phyloP scores from a whole-genome alignment of 192 early-diverging fungal genomes.

The Backusella australiensis region DNA sequence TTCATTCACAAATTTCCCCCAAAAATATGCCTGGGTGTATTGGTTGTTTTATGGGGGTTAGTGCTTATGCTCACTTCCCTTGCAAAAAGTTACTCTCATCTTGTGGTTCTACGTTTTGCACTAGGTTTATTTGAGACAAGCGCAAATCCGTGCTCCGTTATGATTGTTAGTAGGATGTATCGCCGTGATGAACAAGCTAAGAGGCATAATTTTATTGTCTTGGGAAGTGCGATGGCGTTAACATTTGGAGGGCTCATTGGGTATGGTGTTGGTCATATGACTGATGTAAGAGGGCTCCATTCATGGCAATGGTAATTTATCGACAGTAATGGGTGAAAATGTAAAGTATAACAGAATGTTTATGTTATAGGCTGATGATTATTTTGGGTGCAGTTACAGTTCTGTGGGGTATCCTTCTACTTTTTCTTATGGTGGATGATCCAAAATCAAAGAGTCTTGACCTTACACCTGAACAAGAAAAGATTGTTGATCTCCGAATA shows the following conservation, averaged over 20 bases:
- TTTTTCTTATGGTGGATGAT: constrained; percentile 28
- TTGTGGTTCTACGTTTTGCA: constrained; percentile 23
- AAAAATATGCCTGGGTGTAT: constrained; percentile 8
- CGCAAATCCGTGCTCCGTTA: constrained; percentile 8
- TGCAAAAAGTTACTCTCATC: constrained; percentile 19
- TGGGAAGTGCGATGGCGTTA: constrained; percentile 17
- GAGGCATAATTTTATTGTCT: constrained; percentile 2
- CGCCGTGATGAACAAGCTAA: constrained; percentile 12
- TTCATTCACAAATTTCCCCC: constrained; percentile 23
- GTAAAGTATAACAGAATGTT: not conserved
- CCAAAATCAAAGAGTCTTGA: constrained; percentile 14
- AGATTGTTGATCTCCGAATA: constrained; percentile 22
- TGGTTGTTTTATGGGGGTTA: constrained; percentile 20
- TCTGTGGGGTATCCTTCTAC: constrained; percentile 7
- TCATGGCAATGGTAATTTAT: constrained; percentile 30
- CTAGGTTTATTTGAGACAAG: constrained; percentile 28
- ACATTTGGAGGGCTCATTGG: constrained; percentile 16
- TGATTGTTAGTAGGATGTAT: constrained; percentile 25
- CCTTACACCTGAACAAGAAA: constrained; percentile 23
- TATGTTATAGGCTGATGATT: constrained; percentile 26
- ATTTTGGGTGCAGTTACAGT: constrained; percentile 13
- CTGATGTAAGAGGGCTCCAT: not conserved
- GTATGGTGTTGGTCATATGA: constrained; percentile 30
- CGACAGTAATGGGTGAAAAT: not conserved
- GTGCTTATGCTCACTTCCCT: constrained; percentile 10